A percentile compares a stretch with the other conserved stretches of the same genome.
Conservation (phyloP, 192 early-diverging fungal species). For the Lobosporangium transversale region DNA sequence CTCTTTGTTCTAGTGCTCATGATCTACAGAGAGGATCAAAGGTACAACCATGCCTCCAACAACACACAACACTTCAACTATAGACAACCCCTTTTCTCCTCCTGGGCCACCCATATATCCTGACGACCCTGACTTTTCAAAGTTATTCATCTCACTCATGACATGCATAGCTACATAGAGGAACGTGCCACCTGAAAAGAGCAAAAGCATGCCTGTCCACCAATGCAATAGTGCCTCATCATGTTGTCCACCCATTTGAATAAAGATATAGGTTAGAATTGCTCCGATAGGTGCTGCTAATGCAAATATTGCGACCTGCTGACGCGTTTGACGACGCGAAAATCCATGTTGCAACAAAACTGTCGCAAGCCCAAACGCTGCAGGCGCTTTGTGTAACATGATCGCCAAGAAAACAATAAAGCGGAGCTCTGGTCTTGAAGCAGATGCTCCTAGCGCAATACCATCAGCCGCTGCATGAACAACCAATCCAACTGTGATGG, state of each 20-base stretch:
- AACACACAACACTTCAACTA: conserved; percentile 43
- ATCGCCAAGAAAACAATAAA: conserved; percentile 93
- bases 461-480: conserved; percentile 97
- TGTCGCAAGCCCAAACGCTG: conserved; percentile 90
- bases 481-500: conserved; percentile 90
- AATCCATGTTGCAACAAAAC: conserved; percentile 84
- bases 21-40: conserved; percentile 46
- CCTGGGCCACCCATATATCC: conserved; percentile 43
- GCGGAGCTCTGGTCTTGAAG: conserved; percentile 67
- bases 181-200: conserved; percentile 93
- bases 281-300: conserved; percentile 87
- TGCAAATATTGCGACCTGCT: conserved; percentile 84
- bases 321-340: conserved; percentile 68
- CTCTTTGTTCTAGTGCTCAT: conserved; percentile 33
- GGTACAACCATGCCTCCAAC: conserved; percentile 52
- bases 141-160: conserved; percentile 61
- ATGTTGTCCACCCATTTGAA: conserved; percentile 52
- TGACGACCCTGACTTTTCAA: conserved; percentile 15
- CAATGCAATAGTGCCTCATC: conserved; percentile 61
- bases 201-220: conserved; percentile 83
- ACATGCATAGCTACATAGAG: conserved; percentile 91
- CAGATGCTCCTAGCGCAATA: conserved; percentile 91
- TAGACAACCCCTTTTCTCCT: conserved; percentile 35
- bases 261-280: conserved; percentile 62
- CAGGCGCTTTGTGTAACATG: conserved; percentile 96